phyloP scores from a whole-genome alignment of 768 basidiomycete genomes.

The Termitomyces sp. region DNA sequence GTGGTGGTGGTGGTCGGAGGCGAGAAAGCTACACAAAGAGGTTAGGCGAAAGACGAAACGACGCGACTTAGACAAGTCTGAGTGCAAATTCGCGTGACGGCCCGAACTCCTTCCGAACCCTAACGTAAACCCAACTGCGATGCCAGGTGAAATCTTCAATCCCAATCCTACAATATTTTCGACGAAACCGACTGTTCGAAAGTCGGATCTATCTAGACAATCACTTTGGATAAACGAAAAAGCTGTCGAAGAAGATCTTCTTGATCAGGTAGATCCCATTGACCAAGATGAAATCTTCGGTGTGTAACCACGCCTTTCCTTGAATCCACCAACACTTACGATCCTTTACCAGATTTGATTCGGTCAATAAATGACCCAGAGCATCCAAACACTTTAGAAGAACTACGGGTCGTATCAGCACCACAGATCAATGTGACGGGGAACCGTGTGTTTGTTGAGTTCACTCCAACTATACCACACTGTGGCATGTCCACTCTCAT shows the following conservation, averaged over 20 bases:
- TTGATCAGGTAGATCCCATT: conserved; percentile 62
- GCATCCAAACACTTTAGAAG: conserved; percentile 90
- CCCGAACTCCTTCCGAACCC: conserved; percentile 8
- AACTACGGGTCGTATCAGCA: conserved; percentile 90
- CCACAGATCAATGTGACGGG: conserved; percentile 61
- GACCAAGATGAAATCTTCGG: conserved; percentile 94
- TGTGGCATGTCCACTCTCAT: conserved; percentile 98
- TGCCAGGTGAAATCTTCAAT: conserved; percentile 69
- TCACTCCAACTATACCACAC: conserved; percentile 96
- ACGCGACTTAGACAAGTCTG: conserved; percentile 14
- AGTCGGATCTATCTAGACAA: conserved; percentile 33
- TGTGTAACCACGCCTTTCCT: conserved; percentile 20
- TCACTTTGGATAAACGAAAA: conserved; percentile 61
- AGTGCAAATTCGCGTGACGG: conserved; percentile 19
- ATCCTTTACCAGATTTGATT: conserved; percentile 62
- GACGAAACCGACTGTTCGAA: conserved; percentile 39
- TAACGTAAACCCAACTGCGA: too few relatives aligned
- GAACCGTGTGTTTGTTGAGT: conserved; percentile 81
- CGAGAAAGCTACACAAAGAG: not conserved
- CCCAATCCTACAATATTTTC: conserved; percentile 85
- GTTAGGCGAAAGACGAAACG: not conserved
- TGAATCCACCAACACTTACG: not conserved
- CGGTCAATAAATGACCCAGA: conserved; percentile 93
- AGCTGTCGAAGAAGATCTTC: conserved; percentile 38
- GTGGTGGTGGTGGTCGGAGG: not conserved